These are phyloP conservation scores for Metarhizium guizhouense DNA, from an alignment of 2,329 filamentous ascomycete species.

Conservation along the genomic window DNA sequence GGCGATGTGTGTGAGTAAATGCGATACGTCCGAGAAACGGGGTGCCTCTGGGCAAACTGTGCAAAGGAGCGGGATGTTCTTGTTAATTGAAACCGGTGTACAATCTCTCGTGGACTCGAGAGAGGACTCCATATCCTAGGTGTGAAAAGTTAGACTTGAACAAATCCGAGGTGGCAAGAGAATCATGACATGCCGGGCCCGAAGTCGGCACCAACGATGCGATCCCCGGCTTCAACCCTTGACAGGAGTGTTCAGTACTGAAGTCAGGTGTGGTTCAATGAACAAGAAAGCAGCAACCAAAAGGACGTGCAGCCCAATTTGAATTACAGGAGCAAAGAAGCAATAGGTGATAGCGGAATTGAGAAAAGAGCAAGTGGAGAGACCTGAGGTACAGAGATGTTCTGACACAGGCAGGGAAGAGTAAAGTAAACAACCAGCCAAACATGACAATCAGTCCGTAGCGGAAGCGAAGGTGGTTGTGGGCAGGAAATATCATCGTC, in stretches of 20 bases:
- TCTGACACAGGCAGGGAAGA: constrained; percentile 1
- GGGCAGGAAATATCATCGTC: constrained; percentile 4
- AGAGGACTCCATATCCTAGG: constrained; percentile 30
- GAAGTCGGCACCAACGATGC: constrained; percentile 2
- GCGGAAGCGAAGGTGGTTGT: not conserved
- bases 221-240: not conserved
- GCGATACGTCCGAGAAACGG: constrained; percentile 81
- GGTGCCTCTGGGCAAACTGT: constrained; percentile 73
- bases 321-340: constrained; percentile 14
- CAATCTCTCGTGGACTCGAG: constrained; percentile 12
- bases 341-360: constrained; percentile 10
- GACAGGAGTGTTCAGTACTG: not conserved
- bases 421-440: constrained; percentile 3
- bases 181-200: constrained; percentile 3
- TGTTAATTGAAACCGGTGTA: constrained; percentile 15
- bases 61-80: constrained; percentile 63
- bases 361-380: constrained; percentile 17
- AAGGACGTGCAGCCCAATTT: constrained; percentile 5
- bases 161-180: constrained; percentile 11
- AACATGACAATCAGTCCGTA: not conserved
- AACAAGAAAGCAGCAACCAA: constrained; percentile 19
- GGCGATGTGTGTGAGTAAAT: constrained; percentile 82
- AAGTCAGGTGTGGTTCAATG: constrained; percentile 1
- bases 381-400: constrained; percentile 7
- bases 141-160: constrained; percentile 2